A percentile compares a stretch with the other conserved stretches of the same genome.
Evolutionary conservation across 2,329 filamentous ascomycete species (phyloP).

Genomic region (Tolypocladium guangdongense): DNA sequence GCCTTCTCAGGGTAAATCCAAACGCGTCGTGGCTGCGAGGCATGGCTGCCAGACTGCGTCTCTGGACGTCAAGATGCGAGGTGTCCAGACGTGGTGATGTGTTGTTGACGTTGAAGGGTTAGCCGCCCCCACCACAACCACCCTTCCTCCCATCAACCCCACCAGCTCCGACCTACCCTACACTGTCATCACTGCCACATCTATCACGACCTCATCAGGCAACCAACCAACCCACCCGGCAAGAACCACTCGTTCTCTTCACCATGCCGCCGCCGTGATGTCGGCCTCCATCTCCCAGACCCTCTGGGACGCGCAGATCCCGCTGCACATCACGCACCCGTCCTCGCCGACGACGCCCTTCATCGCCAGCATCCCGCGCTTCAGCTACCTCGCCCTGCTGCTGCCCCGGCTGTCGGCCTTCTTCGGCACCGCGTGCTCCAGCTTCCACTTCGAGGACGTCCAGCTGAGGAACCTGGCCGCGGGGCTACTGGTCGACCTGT

Average conservation of each 20-base stretch:
- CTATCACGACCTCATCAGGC: not conserved
- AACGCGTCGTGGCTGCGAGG: too few relatives aligned
- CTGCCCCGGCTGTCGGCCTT: constrained; percentile 42
- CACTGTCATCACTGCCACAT: not conserved
- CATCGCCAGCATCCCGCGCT: constrained; percentile 43
- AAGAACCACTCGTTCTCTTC: constrained; percentile 1
- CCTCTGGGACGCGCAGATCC: constrained; percentile 44
- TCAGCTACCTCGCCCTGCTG: constrained; percentile 48
- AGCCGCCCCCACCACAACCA: not conserved
- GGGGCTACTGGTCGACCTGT: constrained; percentile 45
- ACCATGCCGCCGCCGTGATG: constrained; percentile 11
- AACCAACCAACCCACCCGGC: not conserved
- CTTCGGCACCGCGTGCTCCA: constrained; percentile 43
- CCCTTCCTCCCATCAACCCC: not conserved
- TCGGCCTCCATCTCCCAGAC: constrained; percentile 27
- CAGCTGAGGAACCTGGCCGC: constrained; percentile 42
- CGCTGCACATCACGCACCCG: constrained; percentile 42
- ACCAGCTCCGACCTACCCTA: not conserved
- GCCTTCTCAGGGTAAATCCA: too few relatives aligned
- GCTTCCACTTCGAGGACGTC: constrained; percentile 46
- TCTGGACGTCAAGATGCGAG: too few relatives aligned
- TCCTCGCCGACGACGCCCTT: constrained; percentile 36
- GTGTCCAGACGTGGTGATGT: too few relatives aligned
- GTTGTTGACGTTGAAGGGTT: not conserved
- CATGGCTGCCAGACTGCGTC: too few relatives aligned